Conservation (phyloP, 768 basidiomycete genomes). For the Rhodotorula paludigena region DNA sequence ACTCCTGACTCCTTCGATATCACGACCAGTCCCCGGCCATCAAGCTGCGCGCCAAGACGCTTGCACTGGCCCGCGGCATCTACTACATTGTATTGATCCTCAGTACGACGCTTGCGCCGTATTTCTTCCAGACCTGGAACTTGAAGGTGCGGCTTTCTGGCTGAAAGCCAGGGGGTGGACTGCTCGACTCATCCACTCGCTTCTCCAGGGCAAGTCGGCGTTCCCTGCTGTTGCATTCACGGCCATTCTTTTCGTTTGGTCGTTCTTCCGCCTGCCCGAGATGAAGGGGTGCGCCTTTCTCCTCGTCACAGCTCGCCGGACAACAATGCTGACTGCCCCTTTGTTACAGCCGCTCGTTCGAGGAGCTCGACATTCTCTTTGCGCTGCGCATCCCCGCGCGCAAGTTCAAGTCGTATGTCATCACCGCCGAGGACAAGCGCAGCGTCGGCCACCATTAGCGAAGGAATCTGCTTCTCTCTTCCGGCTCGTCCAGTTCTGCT, state of each 20-base stretch:
- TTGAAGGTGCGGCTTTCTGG: background rate
- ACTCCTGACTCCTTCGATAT: background rate
- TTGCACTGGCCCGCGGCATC: background rate
- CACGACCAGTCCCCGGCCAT: background rate
- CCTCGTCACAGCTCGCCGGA: background rate
- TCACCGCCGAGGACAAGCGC: background rate
- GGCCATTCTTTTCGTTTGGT: background rate
- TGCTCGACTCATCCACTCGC: no score
- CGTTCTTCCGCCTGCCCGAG: slow-evolving; percentile 1
- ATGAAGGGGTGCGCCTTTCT: background rate
- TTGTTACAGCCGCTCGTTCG: slow-evolving; percentile 41
- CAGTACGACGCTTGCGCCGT: background rate
- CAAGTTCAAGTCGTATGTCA: slow-evolving; percentile 43
- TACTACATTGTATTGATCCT: background rate
- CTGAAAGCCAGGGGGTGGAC: background rate
- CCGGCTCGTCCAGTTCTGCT: no score
- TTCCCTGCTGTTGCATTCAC: background rate
- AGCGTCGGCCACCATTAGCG: background rate
- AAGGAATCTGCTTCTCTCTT: no score
- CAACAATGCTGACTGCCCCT: background rate
- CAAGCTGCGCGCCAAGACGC: slow-evolving; percentile 14
- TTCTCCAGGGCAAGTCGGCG: background rate
- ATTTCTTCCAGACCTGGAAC: background rate
- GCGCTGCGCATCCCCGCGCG: slow-evolving; percentile 43
- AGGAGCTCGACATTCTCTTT: slow-evolving; percentile 48